These are phyloP conservation scores for Suhomyces emberorum DNA, from an alignment of 805 yeast species.

Conservation along the genomic window DNA sequence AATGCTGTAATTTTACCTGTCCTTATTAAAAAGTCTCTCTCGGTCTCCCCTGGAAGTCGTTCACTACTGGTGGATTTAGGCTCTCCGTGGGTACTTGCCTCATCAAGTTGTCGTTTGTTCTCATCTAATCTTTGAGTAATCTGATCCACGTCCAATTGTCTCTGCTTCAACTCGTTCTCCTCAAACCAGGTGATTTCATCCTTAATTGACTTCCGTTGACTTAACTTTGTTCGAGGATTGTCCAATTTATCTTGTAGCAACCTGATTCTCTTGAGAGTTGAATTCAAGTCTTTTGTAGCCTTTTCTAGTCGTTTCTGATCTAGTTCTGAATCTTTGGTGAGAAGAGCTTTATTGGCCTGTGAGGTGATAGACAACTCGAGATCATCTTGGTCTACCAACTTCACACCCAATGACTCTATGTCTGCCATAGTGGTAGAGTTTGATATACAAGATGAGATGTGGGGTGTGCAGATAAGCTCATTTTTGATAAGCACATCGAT, in stretches of 20 bases:
- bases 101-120: conserved; percentile 33
- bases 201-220: conserved; percentile 53
- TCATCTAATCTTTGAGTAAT: conserved; percentile 34
- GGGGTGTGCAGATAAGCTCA: too few relatives aligned
- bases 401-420: conserved; percentile 30
- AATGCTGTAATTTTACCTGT: conserved; percentile 95
- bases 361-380: conserved; percentile 72
- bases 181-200: conserved; percentile 53
- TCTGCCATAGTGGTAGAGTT: neutral
- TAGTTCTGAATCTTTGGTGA: conserved; percentile 61
- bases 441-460: too few relatives aligned
- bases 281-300: conserved; percentile 47
- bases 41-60: conserved; percentile 67
- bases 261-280: conserved; percentile 41
- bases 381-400: conserved; percentile 67
- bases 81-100: conserved; percentile 13
- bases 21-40: conserved; percentile 75
- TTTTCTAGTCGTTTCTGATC: conserved; percentile 77
- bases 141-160: conserved; percentile 62
- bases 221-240: conserved; percentile 58
- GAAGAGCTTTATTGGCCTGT: conserved; percentile 62
- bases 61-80: conserved; percentile 18
- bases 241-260: conserved; percentile 47
- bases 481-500: too few relatives aligned
- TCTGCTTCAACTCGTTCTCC: conserved; percentile 48